phyloP scores from a whole-genome alignment of 352 stramenopile species.

The Phytophthora agathidicida region DNA sequence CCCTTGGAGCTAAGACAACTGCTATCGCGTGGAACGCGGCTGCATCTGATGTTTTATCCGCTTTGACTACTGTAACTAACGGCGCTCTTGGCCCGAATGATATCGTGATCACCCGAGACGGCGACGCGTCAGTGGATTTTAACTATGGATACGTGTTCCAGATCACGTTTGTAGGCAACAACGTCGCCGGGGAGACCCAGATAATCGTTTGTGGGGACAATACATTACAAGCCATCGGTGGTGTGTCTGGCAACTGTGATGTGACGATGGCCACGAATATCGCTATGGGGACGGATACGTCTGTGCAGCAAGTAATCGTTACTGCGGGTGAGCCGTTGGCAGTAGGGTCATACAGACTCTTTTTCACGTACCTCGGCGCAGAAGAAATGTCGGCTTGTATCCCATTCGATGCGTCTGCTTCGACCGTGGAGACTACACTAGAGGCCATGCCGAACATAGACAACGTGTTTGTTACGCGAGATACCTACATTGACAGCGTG shows the following conservation, averaged over 20 bases:
- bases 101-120: constrained; percentile 77
- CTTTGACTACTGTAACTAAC: constrained; percentile 34
- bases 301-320: constrained; percentile 73
- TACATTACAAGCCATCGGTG: constrained; percentile 48
- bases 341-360: constrained; percentile 62
- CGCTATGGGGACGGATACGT: constrained; percentile 68
- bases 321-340: constrained; percentile 52
- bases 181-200: constrained; percentile 66
- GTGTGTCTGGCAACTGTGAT: constrained; percentile 41
- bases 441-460: constrained; percentile 74
- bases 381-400: constrained; percentile 54
- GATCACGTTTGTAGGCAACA: constrained; percentile 80
- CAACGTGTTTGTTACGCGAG: constrained; percentile 72
- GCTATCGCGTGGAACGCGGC: constrained; percentile 54
- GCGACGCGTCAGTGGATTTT: constrained; percentile 60
- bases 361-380: constrained; percentile 50
- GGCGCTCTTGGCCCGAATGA: constrained; percentile 45
- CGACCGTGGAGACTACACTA: constrained; percentile 61
- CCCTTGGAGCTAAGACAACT: constrained; percentile 22
- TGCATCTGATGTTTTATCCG: constrained; percentile 36
- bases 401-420: constrained; percentile 58
- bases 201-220: constrained; percentile 28
- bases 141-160: constrained; percentile 73
- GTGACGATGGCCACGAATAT: constrained; percentile 77
- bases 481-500: constrained; percentile 30